These are phyloP conservation scores for Apiospora saccharicola DNA, from an alignment of 2,329 filamentous ascomycete species.

Conservation along the genomic window DNA sequence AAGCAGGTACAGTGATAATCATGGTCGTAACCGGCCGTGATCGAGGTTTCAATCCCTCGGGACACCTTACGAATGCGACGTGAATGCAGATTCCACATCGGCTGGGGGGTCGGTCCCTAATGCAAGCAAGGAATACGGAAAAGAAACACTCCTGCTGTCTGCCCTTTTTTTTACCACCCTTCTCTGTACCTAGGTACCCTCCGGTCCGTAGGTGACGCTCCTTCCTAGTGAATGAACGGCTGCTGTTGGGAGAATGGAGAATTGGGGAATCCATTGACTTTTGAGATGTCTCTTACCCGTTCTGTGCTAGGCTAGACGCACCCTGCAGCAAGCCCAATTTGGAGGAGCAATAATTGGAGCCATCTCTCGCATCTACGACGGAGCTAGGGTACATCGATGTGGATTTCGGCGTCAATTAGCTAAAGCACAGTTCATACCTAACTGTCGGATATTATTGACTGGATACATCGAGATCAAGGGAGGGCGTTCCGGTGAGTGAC, in stretches of 20 bases:
- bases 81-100: constrained; percentile 18
- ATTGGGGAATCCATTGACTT: constrained; percentile 18
- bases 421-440: constrained; percentile 6
- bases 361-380: constrained; percentile 15
- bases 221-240: not conserved
- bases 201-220: not conserved
- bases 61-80: constrained; percentile 1
- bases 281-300: constrained; percentile 11
- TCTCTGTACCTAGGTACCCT: not conserved
- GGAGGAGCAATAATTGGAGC: constrained; percentile 20
- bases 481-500: not conserved
- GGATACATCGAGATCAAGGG: constrained; percentile 17
- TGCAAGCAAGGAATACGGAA: not conserved
- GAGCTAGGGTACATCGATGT: constrained; percentile 9
- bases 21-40: constrained; percentile 1
- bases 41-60: constrained; percentile 17
- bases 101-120: not conserved
- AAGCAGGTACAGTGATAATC: constrained; percentile 5
- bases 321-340: constrained; percentile 22
- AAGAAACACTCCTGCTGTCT: not conserved
- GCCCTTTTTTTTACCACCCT: not conserved
- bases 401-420: constrained; percentile 12
- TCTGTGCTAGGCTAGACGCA: constrained; percentile 2
- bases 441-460: constrained; percentile 19
- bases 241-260: not conserved